Percentiles rank a stretch among this genome's conserved stretches.
phyloP scores from a whole-genome alignment of 352 stramenopile species.

The Phytophthora agathidicida region DNA sequence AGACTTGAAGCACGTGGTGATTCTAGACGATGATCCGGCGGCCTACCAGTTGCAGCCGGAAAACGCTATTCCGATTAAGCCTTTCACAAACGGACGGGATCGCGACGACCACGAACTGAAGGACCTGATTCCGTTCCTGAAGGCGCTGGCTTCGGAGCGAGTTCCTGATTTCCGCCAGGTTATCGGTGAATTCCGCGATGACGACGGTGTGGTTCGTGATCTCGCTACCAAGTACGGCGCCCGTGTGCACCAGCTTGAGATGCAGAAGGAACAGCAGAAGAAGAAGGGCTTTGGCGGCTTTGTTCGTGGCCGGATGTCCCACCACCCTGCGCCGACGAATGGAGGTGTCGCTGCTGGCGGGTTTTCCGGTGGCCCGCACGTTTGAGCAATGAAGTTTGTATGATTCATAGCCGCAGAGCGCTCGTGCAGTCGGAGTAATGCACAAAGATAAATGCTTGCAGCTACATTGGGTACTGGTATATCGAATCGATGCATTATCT shows the following conservation, averaged over 20 bases:
- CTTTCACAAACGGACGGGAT: conserved; percentile 83
- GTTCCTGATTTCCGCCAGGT: conserved; percentile 80
- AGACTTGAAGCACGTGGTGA: conserved; percentile 80
- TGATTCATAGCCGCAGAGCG: conserved; percentile 1
- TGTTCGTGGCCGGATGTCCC: conserved; percentile 72
- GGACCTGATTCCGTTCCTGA: conserved; percentile 87
- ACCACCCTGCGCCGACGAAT: conserved; percentile 45
- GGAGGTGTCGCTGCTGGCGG: conserved; percentile 26
- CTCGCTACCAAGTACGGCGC: conserved; percentile 79
- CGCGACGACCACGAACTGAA: conserved; percentile 80
- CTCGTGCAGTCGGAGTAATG: conserved; percentile 2
- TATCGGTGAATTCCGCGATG: conserved; percentile 80
- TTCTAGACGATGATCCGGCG: conserved; percentile 82
- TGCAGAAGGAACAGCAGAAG: conserved; percentile 82
- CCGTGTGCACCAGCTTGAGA: conserved; percentile 78
- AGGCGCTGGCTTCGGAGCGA: conserved; percentile 78
- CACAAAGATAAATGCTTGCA: conserved; percentile 7
- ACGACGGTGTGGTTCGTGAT: conserved; percentile 82
- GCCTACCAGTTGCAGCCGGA: conserved; percentile 87
- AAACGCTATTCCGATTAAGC: conserved; percentile 81
- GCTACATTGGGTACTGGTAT: neutral
- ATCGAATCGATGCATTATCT: neutral
- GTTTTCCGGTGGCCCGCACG: conserved; percentile 23
- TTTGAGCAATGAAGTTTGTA: conserved; percentile 17
- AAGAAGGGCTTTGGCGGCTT: conserved; percentile 87